These are phyloP conservation scores for Colletotrichum cordylinicola DNA, from an alignment of 2,329 filamentous ascomycete species.

Conservation along the genomic window DNA sequence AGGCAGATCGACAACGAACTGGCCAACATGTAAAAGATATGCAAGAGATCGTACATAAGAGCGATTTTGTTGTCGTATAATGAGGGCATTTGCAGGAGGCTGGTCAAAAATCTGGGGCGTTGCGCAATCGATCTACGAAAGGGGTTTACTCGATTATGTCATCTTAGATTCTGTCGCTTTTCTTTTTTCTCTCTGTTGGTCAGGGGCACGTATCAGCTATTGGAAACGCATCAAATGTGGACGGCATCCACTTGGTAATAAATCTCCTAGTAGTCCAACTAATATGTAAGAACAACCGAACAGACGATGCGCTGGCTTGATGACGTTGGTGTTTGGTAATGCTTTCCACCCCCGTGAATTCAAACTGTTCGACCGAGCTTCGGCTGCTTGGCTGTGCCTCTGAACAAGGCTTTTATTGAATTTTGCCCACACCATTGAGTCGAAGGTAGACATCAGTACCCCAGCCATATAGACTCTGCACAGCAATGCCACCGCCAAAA, in stretches of 20 bases:
- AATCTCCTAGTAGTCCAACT: conserved; percentile 10
- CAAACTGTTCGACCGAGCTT: background rate
- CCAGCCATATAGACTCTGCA: conserved; percentile 98
- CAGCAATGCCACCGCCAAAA: conserved; percentile 91
- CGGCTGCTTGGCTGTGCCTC: background rate
- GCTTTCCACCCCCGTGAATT: background rate
- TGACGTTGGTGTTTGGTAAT: background rate
- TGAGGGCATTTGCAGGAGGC: conserved; percentile 4
- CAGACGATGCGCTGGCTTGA: background rate
- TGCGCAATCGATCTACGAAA: conserved; percentile 3
- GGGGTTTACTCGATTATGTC: background rate
- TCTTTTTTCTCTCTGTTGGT: background rate
- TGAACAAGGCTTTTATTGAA: conserved; percentile 37
- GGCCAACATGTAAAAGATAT: conserved; percentile 77
- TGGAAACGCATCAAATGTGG: background rate
- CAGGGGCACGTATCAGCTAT: background rate
- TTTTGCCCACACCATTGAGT: conserved; percentile 66
- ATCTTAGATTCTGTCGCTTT: background rate
- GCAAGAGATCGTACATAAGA: conserved; percentile 9
- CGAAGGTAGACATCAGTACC: conserved; percentile 74
- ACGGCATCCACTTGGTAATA: conserved; percentile 13
- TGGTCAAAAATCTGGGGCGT: conserved; percentile 14
- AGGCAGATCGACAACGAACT: conserved; percentile 91
- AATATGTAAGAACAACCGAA: background rate
- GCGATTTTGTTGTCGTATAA: conserved; percentile 4